A percentile compares a stretch with the other conserved stretches of the same genome.
Evolutionary conservation across 768 basidiomycete genomes (phyloP).

Genomic region (Sarcodon sp.): DNA sequence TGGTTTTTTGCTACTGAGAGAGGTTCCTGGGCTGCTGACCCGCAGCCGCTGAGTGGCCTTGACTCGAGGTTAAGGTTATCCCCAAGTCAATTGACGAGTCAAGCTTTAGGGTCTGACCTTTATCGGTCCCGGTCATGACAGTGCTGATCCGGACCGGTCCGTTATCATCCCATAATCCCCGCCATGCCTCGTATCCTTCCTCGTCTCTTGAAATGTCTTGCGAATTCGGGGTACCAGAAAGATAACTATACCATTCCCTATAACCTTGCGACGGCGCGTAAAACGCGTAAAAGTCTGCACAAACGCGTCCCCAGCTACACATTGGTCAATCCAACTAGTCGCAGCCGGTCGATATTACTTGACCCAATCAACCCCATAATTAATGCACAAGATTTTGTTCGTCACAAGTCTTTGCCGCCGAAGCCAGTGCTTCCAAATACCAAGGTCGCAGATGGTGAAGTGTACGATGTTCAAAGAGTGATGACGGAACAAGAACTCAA

Average conservation of each 20-base stretch:
- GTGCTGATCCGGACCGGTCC: no score
- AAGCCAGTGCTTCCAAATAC: no score
- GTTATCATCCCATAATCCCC: no score
- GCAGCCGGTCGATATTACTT: constrained; percentile 49
- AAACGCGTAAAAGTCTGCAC: not conserved
- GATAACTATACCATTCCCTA: constrained; percentile 2
- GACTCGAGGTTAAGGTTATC: no score
- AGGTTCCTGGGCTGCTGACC: no score
- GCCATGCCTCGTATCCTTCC: constrained; percentile 65
- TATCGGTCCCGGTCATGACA: no score
- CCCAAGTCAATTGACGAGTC: no score
- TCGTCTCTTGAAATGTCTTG: constrained; percentile 37
- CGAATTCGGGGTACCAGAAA: constrained; percentile 11
- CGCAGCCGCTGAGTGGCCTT: no score
- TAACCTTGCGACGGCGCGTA: not conserved
- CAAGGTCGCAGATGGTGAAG: not conserved
- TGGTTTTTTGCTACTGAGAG: no score
- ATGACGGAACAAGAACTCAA: constrained; percentile 52
- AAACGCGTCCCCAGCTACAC: not conserved
- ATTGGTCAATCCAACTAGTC: constrained; percentile 17
- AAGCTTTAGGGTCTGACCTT: no score
- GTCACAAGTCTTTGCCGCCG: constrained; percentile 49
- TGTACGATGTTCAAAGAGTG: constrained; percentile 22
- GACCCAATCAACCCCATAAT: constrained; percentile 42
- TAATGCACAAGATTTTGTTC: constrained; percentile 30